Conservation (phyloP, 345 rosid genomes). For the Aquilaria sinensis region DNA sequence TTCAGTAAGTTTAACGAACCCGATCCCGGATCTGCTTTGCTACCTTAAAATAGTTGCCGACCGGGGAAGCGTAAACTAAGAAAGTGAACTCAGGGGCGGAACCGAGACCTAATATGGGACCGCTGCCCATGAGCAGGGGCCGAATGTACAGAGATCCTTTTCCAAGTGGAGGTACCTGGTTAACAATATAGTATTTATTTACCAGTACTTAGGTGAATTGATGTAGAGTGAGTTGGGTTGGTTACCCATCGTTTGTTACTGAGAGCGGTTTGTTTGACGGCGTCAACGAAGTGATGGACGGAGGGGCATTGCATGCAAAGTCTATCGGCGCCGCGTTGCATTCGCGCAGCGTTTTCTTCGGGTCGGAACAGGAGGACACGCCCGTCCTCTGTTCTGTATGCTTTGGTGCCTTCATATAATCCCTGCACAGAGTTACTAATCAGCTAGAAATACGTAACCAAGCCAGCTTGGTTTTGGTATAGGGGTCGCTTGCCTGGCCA, state of each 20-base stretch:
- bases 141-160: slow-evolving; percentile 77
- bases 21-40: no score
- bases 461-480: not conserved
- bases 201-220: not conserved
- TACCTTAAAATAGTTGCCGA: slow-evolving; percentile 80
- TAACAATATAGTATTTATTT: not conserved
- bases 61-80: slow-evolving; percentile 69
- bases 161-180: slow-evolving; percentile 79
- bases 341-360: slow-evolving; percentile 55
- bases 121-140: slow-evolving; percentile 79
- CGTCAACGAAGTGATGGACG: slow-evolving; percentile 56
- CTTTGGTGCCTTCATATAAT: slow-evolving; percentile 78
- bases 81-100: slow-evolving; percentile 77
- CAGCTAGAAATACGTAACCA: not conserved
- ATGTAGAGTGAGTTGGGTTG: not conserved
- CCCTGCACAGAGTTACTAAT: slow-evolving; percentile 34
- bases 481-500: slow-evolving; percentile 61
- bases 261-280: slow-evolving; percentile 58
- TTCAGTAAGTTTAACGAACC: no score
- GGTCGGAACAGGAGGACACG: slow-evolving; percentile 69
- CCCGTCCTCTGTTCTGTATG: slow-evolving; percentile 61
- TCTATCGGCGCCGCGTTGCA: slow-evolving; percentile 75
- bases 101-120: slow-evolving; percentile 60
- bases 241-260: slow-evolving; percentile 86
- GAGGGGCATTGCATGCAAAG: slow-evolving; percentile 88